Conservation (phyloP, 495 filamentous ascomycete species). For the Trichoderma reesei region DNA sequence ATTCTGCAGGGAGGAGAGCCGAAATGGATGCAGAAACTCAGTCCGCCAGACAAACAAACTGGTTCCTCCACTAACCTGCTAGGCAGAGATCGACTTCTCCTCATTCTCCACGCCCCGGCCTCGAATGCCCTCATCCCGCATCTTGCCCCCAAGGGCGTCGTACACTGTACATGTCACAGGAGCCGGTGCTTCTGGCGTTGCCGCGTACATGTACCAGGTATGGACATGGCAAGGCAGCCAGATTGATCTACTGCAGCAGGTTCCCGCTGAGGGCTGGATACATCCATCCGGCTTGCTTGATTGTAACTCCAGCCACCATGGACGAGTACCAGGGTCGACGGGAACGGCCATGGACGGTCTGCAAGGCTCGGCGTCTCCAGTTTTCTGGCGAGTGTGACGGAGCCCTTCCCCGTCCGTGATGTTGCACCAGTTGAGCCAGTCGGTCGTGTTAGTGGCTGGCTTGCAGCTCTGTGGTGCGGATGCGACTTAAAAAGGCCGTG, state of each 20-base stretch:
- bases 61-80: not conserved
- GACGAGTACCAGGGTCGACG: not conserved
- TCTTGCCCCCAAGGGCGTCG: not conserved
- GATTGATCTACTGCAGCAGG: not conserved
- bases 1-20: not conserved
- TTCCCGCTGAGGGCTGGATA: not conserved
- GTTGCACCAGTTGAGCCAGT: not conserved
- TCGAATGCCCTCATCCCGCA: not conserved
- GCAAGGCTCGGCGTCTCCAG: not conserved
- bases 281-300: not conserved
- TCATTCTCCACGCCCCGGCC: not conserved
- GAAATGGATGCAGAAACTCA: not conserved
- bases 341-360: constrained; percentile 4
- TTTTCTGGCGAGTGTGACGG: not conserved
- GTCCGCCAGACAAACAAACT: too few relatives aligned
- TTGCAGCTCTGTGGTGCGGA: not conserved
- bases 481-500: constrained; percentile 2
- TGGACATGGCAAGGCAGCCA: not conserved
- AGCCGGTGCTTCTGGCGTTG: not conserved
- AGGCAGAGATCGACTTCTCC: not conserved
- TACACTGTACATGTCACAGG: not conserved
- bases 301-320: not conserved
- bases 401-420: not conserved
- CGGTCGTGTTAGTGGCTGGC: not conserved
- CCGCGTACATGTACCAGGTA: not conserved